Evolutionary conservation across 2,329 filamentous ascomycete species (phyloP), one percentile per base, ranked within the genome.

Genomic region (Penicillium sp.): DNA sequence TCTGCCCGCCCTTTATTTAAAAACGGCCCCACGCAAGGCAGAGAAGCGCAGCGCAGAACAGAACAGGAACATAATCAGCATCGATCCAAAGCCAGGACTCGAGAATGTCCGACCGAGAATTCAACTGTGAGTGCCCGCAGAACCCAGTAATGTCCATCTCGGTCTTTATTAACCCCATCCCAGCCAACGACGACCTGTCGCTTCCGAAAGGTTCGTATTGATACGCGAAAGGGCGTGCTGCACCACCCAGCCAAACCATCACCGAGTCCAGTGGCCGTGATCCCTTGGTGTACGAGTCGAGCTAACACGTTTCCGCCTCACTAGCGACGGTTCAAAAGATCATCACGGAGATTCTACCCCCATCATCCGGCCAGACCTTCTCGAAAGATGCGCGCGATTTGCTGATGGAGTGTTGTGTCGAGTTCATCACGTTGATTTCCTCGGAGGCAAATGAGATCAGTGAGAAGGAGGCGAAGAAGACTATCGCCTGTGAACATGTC

Each of bases 381-480:
- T 91, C 92, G 39, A 97, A 96, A 73, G 94, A 99, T 67, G 92
- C 93, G 11, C 88, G 94, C 56, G 94, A 99, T 70, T 82, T 97
- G 2, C 82, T 99, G 48, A 99, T 99, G 68, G 94, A 97, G 79
- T 97, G 94, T 79, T 99, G 94, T 70, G 93, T 99, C 68, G 94
- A 99, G 75, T 99, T 99, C 75, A 97, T 99, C 75, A 97, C 94
- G 16, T 85, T 99, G 68, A 90, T 99, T 65, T 97, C 92, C n/a
- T 96, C 91, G 44, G 93, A 99, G 78, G 94, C 94, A 59, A 99
- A 99, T 75, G 94, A 99, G 68, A 99, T 99, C 61, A 95, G 92
- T 11, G 94, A 99, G 74, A 96, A 96, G 75, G 94, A 99, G 70
- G 91, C 92, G 46, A 99, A 99, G 81, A 99, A 99, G 83, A 99